Conservation (phyloP, 345 rosid species). For the Diplotaxis tenuifolia region DNA sequence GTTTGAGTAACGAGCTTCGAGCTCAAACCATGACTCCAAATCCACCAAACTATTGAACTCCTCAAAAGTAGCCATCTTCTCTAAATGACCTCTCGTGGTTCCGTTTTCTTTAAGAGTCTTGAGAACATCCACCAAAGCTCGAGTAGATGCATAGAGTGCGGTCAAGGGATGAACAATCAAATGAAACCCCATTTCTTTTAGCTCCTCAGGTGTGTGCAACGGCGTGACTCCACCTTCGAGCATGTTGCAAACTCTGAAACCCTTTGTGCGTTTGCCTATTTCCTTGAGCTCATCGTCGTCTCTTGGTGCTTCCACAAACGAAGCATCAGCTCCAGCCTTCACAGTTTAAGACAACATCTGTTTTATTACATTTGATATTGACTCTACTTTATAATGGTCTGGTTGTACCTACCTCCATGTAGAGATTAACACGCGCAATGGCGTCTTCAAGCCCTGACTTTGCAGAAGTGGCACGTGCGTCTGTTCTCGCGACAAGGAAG, state of each 20-base stretch:
- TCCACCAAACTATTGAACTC: slow-evolving; percentile 52
- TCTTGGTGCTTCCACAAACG: slow-evolving; percentile 51
- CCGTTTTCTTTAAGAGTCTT: slow-evolving; percentile 46
- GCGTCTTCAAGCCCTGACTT: slow-evolving; percentile 45
- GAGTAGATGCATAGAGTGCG: slow-evolving; percentile 45
- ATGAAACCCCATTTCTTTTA: slow-evolving; percentile 52
- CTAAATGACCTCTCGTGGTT: slow-evolving; percentile 42
- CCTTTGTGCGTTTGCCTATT: slow-evolving; percentile 44
- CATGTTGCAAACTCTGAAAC: slow-evolving; percentile 53
- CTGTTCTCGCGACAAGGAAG: slow-evolving; percentile 51
- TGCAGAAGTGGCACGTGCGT: slow-evolving; percentile 47
- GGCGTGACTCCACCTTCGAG: slow-evolving; percentile 58
- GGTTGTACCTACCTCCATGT: slow-evolving; percentile 23
- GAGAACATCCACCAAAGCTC: slow-evolving; percentile 48
- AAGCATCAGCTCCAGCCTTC: slow-evolving; percentile 52
- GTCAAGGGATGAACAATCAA: slow-evolving; percentile 32
- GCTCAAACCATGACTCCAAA: slow-evolving; percentile 49
- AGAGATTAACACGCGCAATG: slow-evolving; percentile 29
- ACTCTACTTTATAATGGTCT: neutral
- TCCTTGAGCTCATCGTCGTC: slow-evolving; percentile 43
- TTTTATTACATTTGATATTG: neutral
- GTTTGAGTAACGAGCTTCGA: slow-evolving; percentile 40
- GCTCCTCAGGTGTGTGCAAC: slow-evolving; percentile 53
- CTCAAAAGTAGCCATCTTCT: slow-evolving; percentile 46
- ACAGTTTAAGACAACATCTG: neutral